These are phyloP conservation scores for Boletellus sp. DNA, from an alignment of 768 basidiomycete species.

Conservation along the genomic window DNA sequence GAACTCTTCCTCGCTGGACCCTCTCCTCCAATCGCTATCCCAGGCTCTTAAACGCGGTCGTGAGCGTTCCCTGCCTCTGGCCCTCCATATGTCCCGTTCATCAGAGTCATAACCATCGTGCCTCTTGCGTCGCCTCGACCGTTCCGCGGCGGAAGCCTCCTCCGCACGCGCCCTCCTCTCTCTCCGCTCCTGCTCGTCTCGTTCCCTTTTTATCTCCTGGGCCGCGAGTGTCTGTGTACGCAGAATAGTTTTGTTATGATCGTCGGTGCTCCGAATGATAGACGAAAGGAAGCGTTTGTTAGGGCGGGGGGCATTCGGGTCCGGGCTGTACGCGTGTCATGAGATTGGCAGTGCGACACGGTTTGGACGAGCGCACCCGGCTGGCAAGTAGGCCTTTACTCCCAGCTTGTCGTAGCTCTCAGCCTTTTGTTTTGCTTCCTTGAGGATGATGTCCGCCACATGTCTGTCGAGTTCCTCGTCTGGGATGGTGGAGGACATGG, in stretches of 20 bases:
- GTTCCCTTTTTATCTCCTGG: constrained; percentile 64
- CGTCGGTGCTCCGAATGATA: constrained; percentile 92
- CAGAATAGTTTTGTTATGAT: constrained; percentile 86
- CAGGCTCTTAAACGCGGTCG: constrained; percentile 43
- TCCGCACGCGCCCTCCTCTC: constrained; percentile 66
- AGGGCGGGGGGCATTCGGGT: constrained; percentile 70
- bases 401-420: constrained; percentile 74
- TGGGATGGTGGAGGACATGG: constrained; percentile 52
- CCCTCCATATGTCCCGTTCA: constrained; percentile 37
- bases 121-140: constrained; percentile 39
- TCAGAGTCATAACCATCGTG: constrained; percentile 28
- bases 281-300: constrained; percentile 81
- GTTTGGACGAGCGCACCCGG: constrained; percentile 36
- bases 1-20: constrained; percentile 35
- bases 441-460: constrained; percentile 87
- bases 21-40: constrained; percentile 44
- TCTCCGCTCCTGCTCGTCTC: constrained; percentile 60
- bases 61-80: constrained; percentile 37
- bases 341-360: neutral
- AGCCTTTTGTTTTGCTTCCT: constrained; percentile 91
- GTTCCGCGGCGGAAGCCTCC: constrained; percentile 71
- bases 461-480: constrained; percentile 90
- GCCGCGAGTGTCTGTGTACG: constrained; percentile 70
- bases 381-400: constrained; percentile 70
- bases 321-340: constrained; percentile 41